Conservation (phyloP, 2,329 filamentous ascomycete species). For the Alternaria arborescens region DNA sequence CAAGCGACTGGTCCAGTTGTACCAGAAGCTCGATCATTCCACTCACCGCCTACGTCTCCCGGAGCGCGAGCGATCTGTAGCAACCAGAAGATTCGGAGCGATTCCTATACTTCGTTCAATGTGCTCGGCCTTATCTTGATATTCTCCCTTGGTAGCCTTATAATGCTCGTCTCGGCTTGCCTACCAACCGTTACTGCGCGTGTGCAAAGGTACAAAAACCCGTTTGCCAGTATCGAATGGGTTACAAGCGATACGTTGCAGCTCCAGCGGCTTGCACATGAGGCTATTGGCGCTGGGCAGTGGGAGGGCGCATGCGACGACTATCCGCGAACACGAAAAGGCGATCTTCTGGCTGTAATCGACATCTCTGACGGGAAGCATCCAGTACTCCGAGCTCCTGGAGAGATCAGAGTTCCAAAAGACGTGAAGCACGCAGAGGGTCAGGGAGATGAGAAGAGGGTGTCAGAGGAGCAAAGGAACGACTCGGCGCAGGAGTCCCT, state of each 20-base stretch:
- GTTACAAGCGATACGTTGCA: constrained; percentile 25
- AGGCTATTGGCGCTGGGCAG: constrained; percentile 21
- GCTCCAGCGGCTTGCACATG: constrained; percentile 34
- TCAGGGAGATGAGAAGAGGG: too few relatives aligned
- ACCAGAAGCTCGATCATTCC: too few relatives aligned
- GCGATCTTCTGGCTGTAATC: constrained; percentile 12
- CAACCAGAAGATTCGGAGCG: constrained; percentile 32
- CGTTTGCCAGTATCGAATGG: constrained; percentile 23
- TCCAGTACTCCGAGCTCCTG: neutral
- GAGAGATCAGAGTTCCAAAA: neutral
- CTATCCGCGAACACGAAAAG: constrained; percentile 10
- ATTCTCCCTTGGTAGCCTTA: constrained; percentile 23
- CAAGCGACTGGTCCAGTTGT: too few relatives aligned
- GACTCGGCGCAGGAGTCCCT: constrained; percentile 2
- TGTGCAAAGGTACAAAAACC: constrained; percentile 1
- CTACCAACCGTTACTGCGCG: constrained; percentile 1
- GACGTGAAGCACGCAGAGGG: neutral
- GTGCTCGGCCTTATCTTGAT: constrained; percentile 30
- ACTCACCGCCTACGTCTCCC: constrained; percentile 1
- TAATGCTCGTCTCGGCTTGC: constrained; percentile 17
- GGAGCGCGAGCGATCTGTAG: constrained; percentile 20
- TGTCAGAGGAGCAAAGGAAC: neutral
- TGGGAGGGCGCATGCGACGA: constrained; percentile 11
- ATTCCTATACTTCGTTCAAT: constrained; percentile 32
- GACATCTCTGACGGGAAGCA: constrained; percentile 6